These are phyloP conservation scores for Chytridiales sp. DNA, from an alignment of 371 early-diverging fungal species.

Conservation along the genomic window DNA sequence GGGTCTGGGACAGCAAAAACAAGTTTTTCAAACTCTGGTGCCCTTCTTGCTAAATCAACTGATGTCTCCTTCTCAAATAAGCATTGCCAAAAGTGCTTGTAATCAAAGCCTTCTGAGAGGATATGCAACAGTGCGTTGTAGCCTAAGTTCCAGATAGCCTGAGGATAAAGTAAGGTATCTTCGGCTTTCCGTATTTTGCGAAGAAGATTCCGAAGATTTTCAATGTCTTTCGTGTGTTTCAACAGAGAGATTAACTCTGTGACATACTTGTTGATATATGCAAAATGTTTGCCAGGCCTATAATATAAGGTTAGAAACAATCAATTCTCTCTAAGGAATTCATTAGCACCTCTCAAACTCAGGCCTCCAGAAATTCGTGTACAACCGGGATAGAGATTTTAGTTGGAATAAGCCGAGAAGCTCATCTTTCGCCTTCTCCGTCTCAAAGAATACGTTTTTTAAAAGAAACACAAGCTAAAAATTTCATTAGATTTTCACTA, in stretches of 20 bases:
- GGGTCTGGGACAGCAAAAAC: constrained; percentile 41
- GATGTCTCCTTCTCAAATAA: constrained; percentile 34
- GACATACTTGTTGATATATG: constrained; percentile 64
- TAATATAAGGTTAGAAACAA: constrained; percentile 1
- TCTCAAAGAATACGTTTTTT: constrained; percentile 55
- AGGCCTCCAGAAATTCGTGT: constrained; percentile 68
- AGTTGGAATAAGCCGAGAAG: constrained; percentile 59
- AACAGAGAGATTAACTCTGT: constrained; percentile 58
- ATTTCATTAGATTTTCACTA: constrained; percentile 64
- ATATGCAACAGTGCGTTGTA: constrained; percentile 46
- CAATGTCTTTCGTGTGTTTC: constrained; percentile 55
- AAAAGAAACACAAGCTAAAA: too few relatives aligned
- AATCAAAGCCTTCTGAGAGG: constrained; percentile 23
- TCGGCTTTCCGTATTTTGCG: constrained; percentile 58
- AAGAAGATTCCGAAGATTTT: constrained; percentile 56
- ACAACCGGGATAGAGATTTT: constrained; percentile 50
- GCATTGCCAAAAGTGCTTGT: neutral
- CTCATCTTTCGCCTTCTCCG: constrained; percentile 58
- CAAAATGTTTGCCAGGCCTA: constrained; percentile 65
- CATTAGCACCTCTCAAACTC: constrained; percentile 64
- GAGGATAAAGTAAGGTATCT: constrained; percentile 51
- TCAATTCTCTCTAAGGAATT: neutral
- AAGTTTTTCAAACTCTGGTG: constrained; percentile 40
- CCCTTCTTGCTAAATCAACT: constrained; percentile 41
- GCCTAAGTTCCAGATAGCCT: constrained; percentile 50